Base-by-base conservation (phyloP, 2,329 filamentous ascomycete genomes). In the Talaromyces sp. region DNA sequence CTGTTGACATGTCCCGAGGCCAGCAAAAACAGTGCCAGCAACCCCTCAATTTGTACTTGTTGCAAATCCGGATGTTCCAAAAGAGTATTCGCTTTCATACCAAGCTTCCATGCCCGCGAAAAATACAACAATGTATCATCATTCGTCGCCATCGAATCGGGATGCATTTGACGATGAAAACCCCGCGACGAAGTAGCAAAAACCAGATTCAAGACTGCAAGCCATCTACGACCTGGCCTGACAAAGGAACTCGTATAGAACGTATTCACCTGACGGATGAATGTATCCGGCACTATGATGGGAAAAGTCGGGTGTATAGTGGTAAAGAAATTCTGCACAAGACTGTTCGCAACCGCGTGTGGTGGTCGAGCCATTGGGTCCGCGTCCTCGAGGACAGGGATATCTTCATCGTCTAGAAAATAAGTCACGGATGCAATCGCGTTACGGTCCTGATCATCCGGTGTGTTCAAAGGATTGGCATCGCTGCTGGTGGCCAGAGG, bases 121-220 rank as follows among this genome's bases (percentile, higher is more conserved):
- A 82, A 81, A 67, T 78, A 81, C n/a, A 76, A 68, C 35, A 75
- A 64, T 50, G 78, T 76, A 59, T 79, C 78, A 35, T 75, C 71
- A 33, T 71, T 66, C 22, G 73, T 70, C 8, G 69, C 69, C 37
- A 69, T 68, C 48, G 68, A 70, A 3, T 71, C 68, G 31, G 69
- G 68, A 47, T 76, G 70, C 27, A 73, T 66, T 9, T 77, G 69
- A 27, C 73, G 70, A 7, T 65, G 41, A 4, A 72, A 73, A 64
- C 79, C 75, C 67, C 72, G 75, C 27, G 76, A 75, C 19, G 76
- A 76, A 60, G 81, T 78, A 24, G 79, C 79, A 68, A 82, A 80
- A 16, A 82, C 74, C 31, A 81, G 62, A 65, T 82, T 81, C 48
- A 82, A 67, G 31, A 80, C 76, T 10, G 78, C 77, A 54, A 81